These are phyloP conservation scores for Boletus pseudopeckii DNA, from an alignment of 768 basidiomycete species.

Conservation along the genomic window DNA sequence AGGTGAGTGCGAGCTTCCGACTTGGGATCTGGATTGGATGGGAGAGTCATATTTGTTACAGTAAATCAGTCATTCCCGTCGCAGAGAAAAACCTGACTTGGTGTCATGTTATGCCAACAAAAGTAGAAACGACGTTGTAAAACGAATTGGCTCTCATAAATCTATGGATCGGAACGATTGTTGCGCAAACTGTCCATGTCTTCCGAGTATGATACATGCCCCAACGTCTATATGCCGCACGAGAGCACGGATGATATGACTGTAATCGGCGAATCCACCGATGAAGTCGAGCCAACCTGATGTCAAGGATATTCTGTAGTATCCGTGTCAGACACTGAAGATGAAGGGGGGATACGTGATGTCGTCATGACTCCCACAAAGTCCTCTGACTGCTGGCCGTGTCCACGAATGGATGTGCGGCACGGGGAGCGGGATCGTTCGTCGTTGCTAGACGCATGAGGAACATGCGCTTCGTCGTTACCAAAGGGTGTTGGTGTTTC, in stretches of 20 bases:
- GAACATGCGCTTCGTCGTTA: slow-evolving; percentile 9
- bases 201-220: slow-evolving; percentile 15
- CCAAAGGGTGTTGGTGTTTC: slow-evolving; percentile 4
- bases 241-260: slow-evolving; percentile 6
- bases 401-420: slow-evolving; percentile 2
- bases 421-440: slow-evolving; percentile 10
- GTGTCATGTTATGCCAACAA: slow-evolving; percentile 8
- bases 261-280: slow-evolving; percentile 24
- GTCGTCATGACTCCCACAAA: slow-evolving; percentile 13
- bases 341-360: slow-evolving; percentile 22
- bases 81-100: slow-evolving; percentile 1
- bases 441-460: slow-evolving; percentile 7
- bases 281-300: slow-evolving; percentile 44
- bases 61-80: slow-evolving; percentile 9
- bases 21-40: neutral
- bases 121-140: slow-evolving; percentile 13
- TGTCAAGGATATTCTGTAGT: slow-evolving; percentile 31
- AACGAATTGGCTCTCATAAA: slow-evolving; percentile 18
- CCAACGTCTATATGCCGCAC: slow-evolving; percentile 14
- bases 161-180: slow-evolving; percentile 21
- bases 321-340: slow-evolving; percentile 27
- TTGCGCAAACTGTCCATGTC: slow-evolving; percentile 19
- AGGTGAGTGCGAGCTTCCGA: neutral
- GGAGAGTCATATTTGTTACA: slow-evolving; percentile 11
- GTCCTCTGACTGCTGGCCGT: slow-evolving; percentile 6